Evolutionary conservation across 352 stramenopile genomes (phyloP), one percentile per base, ranked within the genome.

Genomic region (Pythium phragmitis): DNA sequence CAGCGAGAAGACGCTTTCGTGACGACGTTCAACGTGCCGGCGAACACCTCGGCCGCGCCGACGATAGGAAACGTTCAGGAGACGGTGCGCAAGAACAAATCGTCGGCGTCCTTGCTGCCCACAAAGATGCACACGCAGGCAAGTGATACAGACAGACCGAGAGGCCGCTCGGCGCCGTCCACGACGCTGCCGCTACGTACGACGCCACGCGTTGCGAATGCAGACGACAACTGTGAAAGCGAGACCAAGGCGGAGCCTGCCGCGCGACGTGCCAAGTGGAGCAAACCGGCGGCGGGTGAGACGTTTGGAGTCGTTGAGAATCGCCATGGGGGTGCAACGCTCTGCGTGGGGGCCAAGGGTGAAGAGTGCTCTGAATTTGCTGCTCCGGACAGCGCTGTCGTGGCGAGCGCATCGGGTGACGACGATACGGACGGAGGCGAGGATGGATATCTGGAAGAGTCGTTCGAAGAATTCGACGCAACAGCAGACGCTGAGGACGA

Each of bases 401-500:
- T 26, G 3, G 21, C 7, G 23, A 21, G 19, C 1, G 14, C 47
- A 7, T 43, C 30, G 56, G 62, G 60, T 11, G 57, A 67, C 36
- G 64, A 69, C 2, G 60, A 65, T 13, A 52, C 60, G 0, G 70
- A 85, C 26, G 75, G 86, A 7, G 74, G 58, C 63, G 72, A 88
- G 33, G 80, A 91, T 7, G 79, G 67, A 19, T 94, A 94, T 61
- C 61, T 90, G 66, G 83, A 92, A 17, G 86, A 94, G 39, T 92
- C 83, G 0, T 94, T 94, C 67, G 86, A 94, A 66, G 84, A 89
- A 30, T 92, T 91, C 72, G 81, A 92, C 43, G 79, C 81, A 1
- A 70, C 84, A 1, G 71, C 56, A 19, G 9, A 48, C 8, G 14
- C 45, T 17, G 45, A 52, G 19, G 52, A 55, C 39, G n/a, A 21